These are phyloP conservation scores for Talaromyces sp. DNA, from an alignment of 2,329 filamentous ascomycete genomes.

Conservation along the genomic window DNA sequence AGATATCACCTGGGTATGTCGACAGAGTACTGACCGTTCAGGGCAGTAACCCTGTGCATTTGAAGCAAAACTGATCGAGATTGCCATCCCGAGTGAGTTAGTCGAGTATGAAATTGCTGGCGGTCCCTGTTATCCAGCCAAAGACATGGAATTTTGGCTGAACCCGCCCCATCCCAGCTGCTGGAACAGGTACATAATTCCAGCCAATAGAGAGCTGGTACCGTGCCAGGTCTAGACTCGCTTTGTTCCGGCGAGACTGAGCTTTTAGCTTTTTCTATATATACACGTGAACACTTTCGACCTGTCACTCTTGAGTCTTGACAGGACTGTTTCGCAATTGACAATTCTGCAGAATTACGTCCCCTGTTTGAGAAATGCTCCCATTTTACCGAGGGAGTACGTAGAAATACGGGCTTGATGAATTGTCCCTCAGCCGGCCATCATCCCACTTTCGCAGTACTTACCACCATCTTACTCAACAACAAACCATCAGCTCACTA, in stretches of 20 bases:
- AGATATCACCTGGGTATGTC: too few relatives aligned
- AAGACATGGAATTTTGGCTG: not conserved
- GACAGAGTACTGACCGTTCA: not conserved
- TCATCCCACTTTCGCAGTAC: not conserved
- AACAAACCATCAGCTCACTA: too few relatives aligned
- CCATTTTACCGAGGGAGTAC: not conserved
- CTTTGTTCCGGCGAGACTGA: not conserved
- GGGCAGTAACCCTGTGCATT: not conserved
- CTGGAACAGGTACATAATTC: not conserved
- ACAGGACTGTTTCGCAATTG: not conserved
- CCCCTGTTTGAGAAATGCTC: not conserved
- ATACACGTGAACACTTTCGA: not conserved
- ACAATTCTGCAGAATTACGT: not conserved
- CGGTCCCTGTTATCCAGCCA: not conserved
- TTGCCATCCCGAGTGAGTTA: not conserved
- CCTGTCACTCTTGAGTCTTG: not conserved
- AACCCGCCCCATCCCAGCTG: not conserved
- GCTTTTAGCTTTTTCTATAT: not conserved
- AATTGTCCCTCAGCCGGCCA: not conserved
- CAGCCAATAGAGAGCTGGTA: constrained; percentile 2
- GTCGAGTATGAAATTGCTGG: not conserved
- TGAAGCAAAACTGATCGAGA: not conserved
- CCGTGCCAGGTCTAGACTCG: not conserved
- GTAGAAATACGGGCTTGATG: not conserved
- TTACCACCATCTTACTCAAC: not conserved